Base-by-base conservation (phyloP, 805 yeast species). In the Phaffomyces thermotolerans region DNA sequence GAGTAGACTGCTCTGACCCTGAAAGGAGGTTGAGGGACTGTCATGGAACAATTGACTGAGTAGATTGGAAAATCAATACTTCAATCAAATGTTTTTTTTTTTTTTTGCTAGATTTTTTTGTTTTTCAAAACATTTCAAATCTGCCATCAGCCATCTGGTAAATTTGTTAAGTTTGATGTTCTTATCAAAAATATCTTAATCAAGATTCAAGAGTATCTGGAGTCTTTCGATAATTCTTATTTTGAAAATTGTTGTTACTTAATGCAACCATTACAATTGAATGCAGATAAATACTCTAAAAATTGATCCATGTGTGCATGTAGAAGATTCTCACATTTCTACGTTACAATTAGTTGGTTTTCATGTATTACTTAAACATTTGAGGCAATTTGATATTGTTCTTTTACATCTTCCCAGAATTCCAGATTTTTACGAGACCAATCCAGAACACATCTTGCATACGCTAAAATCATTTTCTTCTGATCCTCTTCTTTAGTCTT, bases 1-100 rank as follows among this genome's bases (percentile, higher is more conserved):
- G 96, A 87, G 59, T 85, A 91, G 34, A 76, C 75, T 9, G 99
- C 93, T 57, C 76, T 77, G 29, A 83, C 95, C 57, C 73, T 72
- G 62, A 86, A 86, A 4, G 95, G 95, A 15, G 75, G 67, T 25
- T 66, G 64, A 29, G 74, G 75, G 14, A 41, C 34, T 12, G 52
- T 35, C 56, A 54, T 53, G 4, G 22, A 12, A 27, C 13, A 27
- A 27, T 27, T 27, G 29, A 27, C 13, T 27, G 29, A 27, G 29
- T 10, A 13, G 6, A 10, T 9, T 4, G 29, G 29, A 8, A 5
- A 27, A 27, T 7, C 12, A 10, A 12, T 27, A 9, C 27, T 27
- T n/a, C 8, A 30, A 30, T 34, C 24, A 18, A 18, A 18, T 20
- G 8, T 34, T 34, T 27, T 27, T 27, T 27, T 27, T 20, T 20